A percentile compares a stretch with the other conserved stretches of the same genome.
Evolutionary conservation across 148 eudicot species (phyloP).

Genomic region (Mesembryanthemum crystallinum): DNA sequence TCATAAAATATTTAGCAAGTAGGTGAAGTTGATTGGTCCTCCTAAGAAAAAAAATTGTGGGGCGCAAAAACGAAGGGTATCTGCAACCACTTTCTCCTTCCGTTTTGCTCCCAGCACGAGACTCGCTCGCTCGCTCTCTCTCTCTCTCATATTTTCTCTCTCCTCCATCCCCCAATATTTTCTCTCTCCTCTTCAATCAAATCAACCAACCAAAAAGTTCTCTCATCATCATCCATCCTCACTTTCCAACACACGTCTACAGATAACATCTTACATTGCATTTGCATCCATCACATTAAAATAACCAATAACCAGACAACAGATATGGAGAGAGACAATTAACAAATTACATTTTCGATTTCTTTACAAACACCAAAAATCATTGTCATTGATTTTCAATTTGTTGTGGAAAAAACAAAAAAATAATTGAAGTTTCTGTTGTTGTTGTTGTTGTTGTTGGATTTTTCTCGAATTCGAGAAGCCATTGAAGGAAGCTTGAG

Average conservation of each 20-base stretch:
- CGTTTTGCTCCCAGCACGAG: slow-evolving; percentile 4
- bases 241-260: slow-evolving; percentile 9
- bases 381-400: not conserved
- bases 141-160: not conserved
- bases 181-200: slow-evolving; percentile 14
- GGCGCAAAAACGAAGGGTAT: slow-evolving; percentile 7
- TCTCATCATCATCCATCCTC: not conserved
- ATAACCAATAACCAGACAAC: not conserved
- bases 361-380: not conserved
- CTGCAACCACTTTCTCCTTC: not conserved
- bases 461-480: too few relatives aligned
- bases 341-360: not conserved
- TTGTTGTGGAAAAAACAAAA: not conserved
- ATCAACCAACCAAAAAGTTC: slow-evolving; percentile 6
- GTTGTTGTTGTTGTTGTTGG: not conserved
- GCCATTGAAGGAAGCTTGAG: not conserved
- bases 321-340: slow-evolving; percentile 10
- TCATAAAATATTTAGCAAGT: too few relatives aligned
- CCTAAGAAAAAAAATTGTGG: too few relatives aligned
- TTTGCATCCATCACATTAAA: not conserved
- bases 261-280: slow-evolving; percentile 1
- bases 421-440: not conserved
- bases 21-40: too few relatives aligned
- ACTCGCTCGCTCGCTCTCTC: slow-evolving; percentile 5
- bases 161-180: not conserved